Base-by-base conservation (phyloP, 2,329 filamentous ascomycete genomes). In the Alternaria solani region DNA sequence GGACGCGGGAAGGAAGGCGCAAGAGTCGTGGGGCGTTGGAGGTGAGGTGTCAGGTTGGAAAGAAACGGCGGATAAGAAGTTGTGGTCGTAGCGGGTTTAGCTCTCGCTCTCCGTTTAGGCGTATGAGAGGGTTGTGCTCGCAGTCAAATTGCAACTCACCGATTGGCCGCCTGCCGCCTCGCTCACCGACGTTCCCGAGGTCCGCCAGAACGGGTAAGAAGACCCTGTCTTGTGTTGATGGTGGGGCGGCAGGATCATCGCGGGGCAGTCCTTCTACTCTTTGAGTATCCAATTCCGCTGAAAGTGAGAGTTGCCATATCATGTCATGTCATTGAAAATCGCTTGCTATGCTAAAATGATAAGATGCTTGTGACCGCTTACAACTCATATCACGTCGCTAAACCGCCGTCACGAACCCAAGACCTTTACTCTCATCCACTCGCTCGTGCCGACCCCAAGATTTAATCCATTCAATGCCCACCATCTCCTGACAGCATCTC, bases 401-500 rank as follows among this genome's bases (percentile, higher is more conserved):
- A 51, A 14, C 44, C 5, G 6, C 32, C 16, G 8, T 60, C 34
- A 71, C n/a, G 71, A 75, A 23, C 72, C 73, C 63, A 96, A 80
- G 64, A 90, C 87, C 79, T 91, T 91, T 18, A 89, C 87, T 80
- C 91, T 91, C 88, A 95, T 93, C 93, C 92, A 96, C 77, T 96
- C 93, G 66, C 91, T 93, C 41, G 92, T 94, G 4, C 91, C 89
- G 41, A 95, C 84, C 1, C 92, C 91, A 53, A 96, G 78, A 72
- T 95, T 94, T 63, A 96, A 80, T 0, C 92, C 93, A 68, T 95
- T 94, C 65, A 85, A 82, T 25, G 91, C 90, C 94, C 94, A 98
- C 94, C 94, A 98, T 64, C 86, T 84, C 57, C 92, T 83, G 18
- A 96, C 92, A 38, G 86, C 85, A 65, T 89, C 87, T 63, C 93